These are phyloP conservation scores for Eutypa lata DNA, from an alignment of 2,329 filamentous ascomycete genomes.

Conservation along the genomic window DNA sequence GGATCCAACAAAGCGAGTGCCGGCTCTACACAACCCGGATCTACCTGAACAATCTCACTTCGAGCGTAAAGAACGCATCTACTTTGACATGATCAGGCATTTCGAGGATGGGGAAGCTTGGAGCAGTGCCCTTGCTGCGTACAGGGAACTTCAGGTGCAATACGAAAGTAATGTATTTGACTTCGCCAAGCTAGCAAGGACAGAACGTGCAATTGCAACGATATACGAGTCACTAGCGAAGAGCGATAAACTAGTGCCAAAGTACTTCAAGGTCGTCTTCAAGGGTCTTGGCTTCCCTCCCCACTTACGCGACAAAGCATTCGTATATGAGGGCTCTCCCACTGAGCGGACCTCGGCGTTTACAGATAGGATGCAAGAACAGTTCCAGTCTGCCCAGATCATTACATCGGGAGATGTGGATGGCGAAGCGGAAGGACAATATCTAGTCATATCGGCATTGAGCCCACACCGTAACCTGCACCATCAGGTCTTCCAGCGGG, in stretches of 20 bases:
- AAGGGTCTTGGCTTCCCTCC: conserved; percentile 84
- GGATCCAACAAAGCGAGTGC: conserved; percentile 68
- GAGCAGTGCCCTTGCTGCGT: conserved; percentile 82
- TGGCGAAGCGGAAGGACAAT: conserved; percentile 87
- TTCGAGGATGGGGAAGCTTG: conserved; percentile 94
- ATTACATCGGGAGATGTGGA: conserved; percentile 64
- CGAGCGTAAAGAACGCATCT: conserved; percentile 87
- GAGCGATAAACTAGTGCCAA: conserved; percentile 72
- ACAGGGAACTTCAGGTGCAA: conserved; percentile 86
- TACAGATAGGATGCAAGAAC: conserved; percentile 86
- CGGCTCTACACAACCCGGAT: conserved; percentile 67
- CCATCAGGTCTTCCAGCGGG: conserved; percentile 83
- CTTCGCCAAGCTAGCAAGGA: conserved; percentile 84
- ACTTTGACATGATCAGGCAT: conserved; percentile 91
- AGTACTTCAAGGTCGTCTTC: conserved; percentile 90
- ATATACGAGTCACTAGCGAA: conserved; percentile 88
- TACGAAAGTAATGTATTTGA: conserved; percentile 90
- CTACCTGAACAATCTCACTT: conserved; percentile 84
- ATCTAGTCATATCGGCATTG: conserved; percentile 76
- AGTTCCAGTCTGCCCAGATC: conserved; percentile 83
- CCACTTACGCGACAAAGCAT: conserved; percentile 82
- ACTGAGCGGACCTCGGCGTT: conserved; percentile 78
- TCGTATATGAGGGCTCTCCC: conserved; percentile 80
- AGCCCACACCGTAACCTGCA: conserved; percentile 77
- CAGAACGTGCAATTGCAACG: conserved; percentile 84